Evolutionary conservation across 108 stramenopile species (phyloP).

Genomic region (Schizochytrium sp.): DNA sequence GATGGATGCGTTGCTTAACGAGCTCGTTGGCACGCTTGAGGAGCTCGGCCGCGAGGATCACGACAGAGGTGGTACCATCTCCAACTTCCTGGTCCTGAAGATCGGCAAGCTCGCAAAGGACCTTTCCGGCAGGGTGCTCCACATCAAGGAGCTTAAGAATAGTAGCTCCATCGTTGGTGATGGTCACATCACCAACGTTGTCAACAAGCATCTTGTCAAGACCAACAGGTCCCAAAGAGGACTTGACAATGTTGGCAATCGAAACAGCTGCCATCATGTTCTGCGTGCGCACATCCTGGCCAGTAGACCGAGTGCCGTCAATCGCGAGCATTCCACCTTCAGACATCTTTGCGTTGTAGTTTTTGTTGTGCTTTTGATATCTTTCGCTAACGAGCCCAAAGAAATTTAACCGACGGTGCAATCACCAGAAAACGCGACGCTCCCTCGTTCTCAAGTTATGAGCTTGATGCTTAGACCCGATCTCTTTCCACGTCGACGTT

Average conservation of each 20-base stretch:
- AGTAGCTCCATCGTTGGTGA: conserved; percentile 99
- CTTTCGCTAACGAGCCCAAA: too few relatives aligned
- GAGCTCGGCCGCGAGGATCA: conserved; percentile 95
- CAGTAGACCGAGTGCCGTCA: conserved; percentile 52
- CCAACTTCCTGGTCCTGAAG: conserved; percentile 99
- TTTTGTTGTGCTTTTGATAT: not conserved
- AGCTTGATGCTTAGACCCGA: too few relatives aligned
- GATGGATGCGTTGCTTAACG: conserved; percentile 87
- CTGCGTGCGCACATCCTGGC: conserved; percentile 66
- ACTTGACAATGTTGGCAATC: conserved; percentile 99
- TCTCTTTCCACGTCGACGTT: too few relatives aligned
- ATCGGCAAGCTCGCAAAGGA: conserved; percentile 87
- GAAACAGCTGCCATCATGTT: conserved; percentile 95
- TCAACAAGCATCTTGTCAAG: conserved; percentile 99
- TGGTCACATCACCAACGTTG: conserved; percentile 97
- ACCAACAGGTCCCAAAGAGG: conserved; percentile 97
- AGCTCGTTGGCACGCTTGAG: conserved; percentile 93
- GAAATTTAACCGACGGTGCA: too few relatives aligned
- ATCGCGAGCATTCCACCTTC: conserved; percentile 57
- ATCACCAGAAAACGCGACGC: too few relatives aligned
- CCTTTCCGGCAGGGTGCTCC: conserved; percentile 99
- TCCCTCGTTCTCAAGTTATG: too few relatives aligned
- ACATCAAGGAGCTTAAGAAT: conserved; percentile 96
- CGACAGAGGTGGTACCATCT: conserved; percentile 98
- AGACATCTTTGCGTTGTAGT: not conserved